Evolutionary conservation across 1,284 basidiomycete genomes (phyloP), one percentile per base, ranked within the genome.

Genomic region (Dichomitus squalens): DNA sequence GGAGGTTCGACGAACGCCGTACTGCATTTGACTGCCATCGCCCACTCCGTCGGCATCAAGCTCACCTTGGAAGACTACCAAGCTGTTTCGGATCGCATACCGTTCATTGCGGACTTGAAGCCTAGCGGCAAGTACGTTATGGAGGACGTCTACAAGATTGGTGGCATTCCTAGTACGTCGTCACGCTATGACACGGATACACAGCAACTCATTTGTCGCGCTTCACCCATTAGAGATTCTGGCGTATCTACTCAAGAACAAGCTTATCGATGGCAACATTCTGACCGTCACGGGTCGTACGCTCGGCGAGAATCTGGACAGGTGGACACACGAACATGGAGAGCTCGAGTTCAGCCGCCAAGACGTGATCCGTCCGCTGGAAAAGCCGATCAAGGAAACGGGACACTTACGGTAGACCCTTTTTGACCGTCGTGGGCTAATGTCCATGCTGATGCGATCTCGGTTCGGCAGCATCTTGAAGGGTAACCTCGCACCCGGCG

Each of bases 1-100:
- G 96, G 94, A 52, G 94, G 94, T 40, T 96, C 94, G 12, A 96
- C 94, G 39, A 96, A 96, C 70, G 94, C 93, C 36, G 95, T 96
- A 21, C 76, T 96, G 27, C 94, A 96, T 73, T 78, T 96, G 60
- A 91, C 96, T 67, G 95, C 94, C 34, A 87, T 96, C 62, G 94
- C 95, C 0, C 92, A 93, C 69, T 90, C 92, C 1, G 92, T 92
- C 41, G 93, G 93, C 29, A 87, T 96, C 72, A 81, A 84, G 44
- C 80, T 96, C 55, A 84, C 82, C 11, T 79, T 96, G 48, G 93
- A 95, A 66, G 94, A 96, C 73, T 93, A 95, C 80, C 92, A 94
- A 71, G 77, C 74, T 49, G 89, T 95, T 55, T 93, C 93, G 16
- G 92, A 95, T 70, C 84, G 87, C 49, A 87, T 83, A 1, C 95